Evolutionary conservation across 805 yeast genomes (phyloP), one percentile per base, ranked within the genome.

Genomic region (Saturnispora bothae): DNA sequence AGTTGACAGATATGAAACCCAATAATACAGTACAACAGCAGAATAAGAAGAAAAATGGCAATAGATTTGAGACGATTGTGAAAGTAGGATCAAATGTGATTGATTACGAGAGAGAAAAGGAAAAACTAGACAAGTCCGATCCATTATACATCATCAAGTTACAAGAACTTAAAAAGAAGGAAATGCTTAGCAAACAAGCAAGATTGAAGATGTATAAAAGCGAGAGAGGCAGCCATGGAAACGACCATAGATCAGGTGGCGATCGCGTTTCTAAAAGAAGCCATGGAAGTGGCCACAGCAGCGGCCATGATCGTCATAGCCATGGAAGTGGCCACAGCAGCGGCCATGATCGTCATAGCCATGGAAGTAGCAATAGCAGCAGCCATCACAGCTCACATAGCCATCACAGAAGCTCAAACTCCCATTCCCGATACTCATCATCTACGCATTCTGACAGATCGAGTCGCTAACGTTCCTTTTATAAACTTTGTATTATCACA

Each of bases 101-200:
- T 15, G 44, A 39, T 26, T 58, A 44, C 33, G 45, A 46, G 33
- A 36, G 41, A 35, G 20, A 31, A 16, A 25, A 31, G 13, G 21
- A 37, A 7, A 40, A 33, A 18, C 48, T 54, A 28, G 51, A 52
- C 19, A 51, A 58, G 37, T 61, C 71, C 30, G 82, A 76, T 47
- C 82, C 82, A 1, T 60, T 76, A 60, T 48, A 63, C 30, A 61
- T 56, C 40, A 65, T 73, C 8, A 59, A 61, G 43, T 40, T 53
- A 30, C 59, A 57, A 33, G 56, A 53, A 38, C 36, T 45, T 18
- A 47, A 42, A 39, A 40, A 49, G 20, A 43, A 41, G 31, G 41
- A 37, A 36, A 3, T 43, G 17, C 21, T 40, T 7, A 40, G 35
- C 8, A 42, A 49, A 34, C 38, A 44, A 13, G 33, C 33, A 5